Evolutionary conservation across 805 yeast genomes (phyloP).

Genomic region (Metschnikowia amazonensis): DNA sequence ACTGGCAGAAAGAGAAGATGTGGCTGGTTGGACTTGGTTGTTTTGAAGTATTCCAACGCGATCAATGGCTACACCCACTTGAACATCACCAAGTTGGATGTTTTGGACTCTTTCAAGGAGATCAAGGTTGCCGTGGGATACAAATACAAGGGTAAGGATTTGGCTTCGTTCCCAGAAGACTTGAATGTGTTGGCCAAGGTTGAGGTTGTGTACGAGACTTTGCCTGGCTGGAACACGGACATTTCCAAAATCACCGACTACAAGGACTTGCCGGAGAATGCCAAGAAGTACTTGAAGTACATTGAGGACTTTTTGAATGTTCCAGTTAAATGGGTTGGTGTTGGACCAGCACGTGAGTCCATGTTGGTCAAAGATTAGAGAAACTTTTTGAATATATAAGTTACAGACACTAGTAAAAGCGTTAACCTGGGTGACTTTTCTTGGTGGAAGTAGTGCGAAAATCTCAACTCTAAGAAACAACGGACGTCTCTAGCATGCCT

Average conservation of each 20-base stretch:
- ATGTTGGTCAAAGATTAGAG: constrained; percentile 61
- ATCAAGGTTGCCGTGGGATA: constrained; percentile 86
- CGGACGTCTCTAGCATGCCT: neutral
- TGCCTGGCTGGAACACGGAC: constrained; percentile 92
- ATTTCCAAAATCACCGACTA: constrained; percentile 68
- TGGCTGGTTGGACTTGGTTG: constrained; percentile 98
- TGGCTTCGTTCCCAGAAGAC: constrained; percentile 90
- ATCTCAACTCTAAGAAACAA: neutral
- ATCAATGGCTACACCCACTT: constrained; percentile 94
- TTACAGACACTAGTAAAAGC: neutral
- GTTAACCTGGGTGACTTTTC: neutral
- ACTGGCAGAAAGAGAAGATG: constrained; percentile 99
- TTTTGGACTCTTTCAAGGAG: constrained; percentile 83
- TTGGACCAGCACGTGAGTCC: constrained; percentile 94
- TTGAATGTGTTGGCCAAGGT: constrained; percentile 76
- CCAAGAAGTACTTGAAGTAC: constrained; percentile 75
- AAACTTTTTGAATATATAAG: neutral
- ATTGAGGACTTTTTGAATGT: constrained; percentile 83
- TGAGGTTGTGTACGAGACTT: constrained; percentile 84
- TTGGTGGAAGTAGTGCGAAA: constrained; percentile 1
- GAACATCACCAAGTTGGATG: constrained; percentile 94
- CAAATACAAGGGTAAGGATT: constrained; percentile 68
- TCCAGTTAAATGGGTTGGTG: constrained; percentile 95
- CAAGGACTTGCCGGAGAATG: constrained; percentile 82
- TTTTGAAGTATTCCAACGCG: constrained; percentile 81